Base-by-base conservation (phyloP, 116 monocot species). In the Phalaenopsis hybrid region DNA sequence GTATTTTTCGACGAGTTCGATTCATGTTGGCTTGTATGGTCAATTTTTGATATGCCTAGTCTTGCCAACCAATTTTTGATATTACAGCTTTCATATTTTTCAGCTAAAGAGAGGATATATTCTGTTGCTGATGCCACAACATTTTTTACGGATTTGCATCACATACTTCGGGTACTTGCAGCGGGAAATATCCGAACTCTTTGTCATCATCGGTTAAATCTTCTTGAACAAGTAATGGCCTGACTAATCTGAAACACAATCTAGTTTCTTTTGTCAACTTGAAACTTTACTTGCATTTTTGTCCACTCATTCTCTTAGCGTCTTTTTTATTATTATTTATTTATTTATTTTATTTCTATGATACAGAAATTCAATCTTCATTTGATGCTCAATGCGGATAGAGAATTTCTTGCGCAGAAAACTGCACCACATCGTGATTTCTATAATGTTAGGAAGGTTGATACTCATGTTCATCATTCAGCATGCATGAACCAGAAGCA, bases 401-500 rank as follows among this genome's bases (percentile, higher is more conserved):
- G 85, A 31, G 99, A 99, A 80, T 94, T 99, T 79, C 99, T 99
- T 86, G 99, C 99, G 58, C 99, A 99, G 82, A 99, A 99, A 88
- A 95, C 86, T 92, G 99, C 96, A 68, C 99, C 99, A 72, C 99
- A 99, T 84, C 89, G 96, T 82, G 99, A 99, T 84, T 95, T 99
- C 79, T 99, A 99, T 84, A 99, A 99, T 89, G 99, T 99, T 15
- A 89, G 99, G 86, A 99, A 99, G 84, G 99, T 99, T 86, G 99
- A 99, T 80, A 99, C 99, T 76, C 99, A 99, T 81, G 92, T 99
- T 85, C 99, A 99, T 84, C 99, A 99, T 79, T 99, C 99, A 31
- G 96, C 99, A 76, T 99, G 94, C 87, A 99, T 99, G 99, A 99
- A 99, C 80, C 99, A 99, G 88, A 99, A 99, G 50, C 99, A 99